Evolutionary conservation across 2,329 filamentous ascomycete genomes (phyloP), one percentile per base, ranked within the genome.

Genomic region (Exserohilum rostratum): DNA sequence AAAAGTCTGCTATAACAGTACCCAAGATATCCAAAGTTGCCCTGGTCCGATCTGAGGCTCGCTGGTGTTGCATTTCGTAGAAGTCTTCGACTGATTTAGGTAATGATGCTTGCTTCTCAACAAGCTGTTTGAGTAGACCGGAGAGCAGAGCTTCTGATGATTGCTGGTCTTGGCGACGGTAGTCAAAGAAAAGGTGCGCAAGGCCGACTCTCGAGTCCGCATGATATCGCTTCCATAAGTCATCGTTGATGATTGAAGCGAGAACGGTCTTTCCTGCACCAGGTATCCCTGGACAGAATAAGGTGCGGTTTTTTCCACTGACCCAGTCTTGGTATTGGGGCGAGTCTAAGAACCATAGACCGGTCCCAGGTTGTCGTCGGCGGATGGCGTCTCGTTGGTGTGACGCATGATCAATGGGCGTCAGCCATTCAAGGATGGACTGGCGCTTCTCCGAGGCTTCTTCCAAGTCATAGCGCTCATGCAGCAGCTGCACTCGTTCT

Each of bases 101-200:
- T 17, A 45, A 20, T 3, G 42, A n/a, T 17, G 12, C 56, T 48
- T 0, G 69, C 63, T 2, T 40, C 31, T 20, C 51, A 27, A 53
- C 70, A 58, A 78, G 65, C 45, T 78, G 76, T 37, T 72, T 73
- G 1, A 75, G 18, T 1, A 78, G 47, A 40, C 63, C 70, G 1
- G 61, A 45, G 0, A 77, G 48, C 1, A 77, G 44, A 6, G 63
- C 47, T 0, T 53, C 25, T 0, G 54, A n/a, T 6, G 15, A 65
- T 33, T 76, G 74, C 1, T 64, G 61, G 2, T 61, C 61, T 2
- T 67, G 60, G 0, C 43, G 53, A 7, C 62, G 61, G 43, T 71
- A 75, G 31, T 75, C 70, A 49, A 65, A 76, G 39, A 70, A 77
- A 1, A 74, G 7, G 29, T 71, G 77, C 2, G 67, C 68, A 13